These are phyloP conservation scores for Debaryomyces hansenii DNA, from an alignment of 805 yeast species.

Conservation along the genomic window DNA sequence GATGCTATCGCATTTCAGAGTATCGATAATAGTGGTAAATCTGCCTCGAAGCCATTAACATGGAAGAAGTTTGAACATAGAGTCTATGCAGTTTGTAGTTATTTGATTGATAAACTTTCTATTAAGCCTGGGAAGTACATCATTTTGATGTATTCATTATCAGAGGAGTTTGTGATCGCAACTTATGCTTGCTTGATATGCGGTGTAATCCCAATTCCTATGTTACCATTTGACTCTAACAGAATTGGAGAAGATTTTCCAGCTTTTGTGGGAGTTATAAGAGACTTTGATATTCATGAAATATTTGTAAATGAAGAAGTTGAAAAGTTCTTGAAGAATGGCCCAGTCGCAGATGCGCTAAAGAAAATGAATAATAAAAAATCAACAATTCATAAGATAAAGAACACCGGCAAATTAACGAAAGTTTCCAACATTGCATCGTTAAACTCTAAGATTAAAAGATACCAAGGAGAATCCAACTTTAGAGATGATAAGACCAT, in stretches of 20 bases:
- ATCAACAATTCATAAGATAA: conserved; percentile 48
- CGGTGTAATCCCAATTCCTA: conserved; percentile 76
- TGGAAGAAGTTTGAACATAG: conserved; percentile 84
- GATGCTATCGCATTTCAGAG: conserved; percentile 76
- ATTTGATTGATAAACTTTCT: conserved; percentile 65
- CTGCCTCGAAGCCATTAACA: conserved; percentile 38
- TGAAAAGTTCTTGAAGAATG: conserved; percentile 66
- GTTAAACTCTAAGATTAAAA: conserved; percentile 44
- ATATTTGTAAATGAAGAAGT: conserved; percentile 78
- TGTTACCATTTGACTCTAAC: conserved; percentile 66
- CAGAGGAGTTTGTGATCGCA: conserved; percentile 83
- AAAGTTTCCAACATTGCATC: conserved; percentile 38
- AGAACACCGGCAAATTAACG: conserved; percentile 65
- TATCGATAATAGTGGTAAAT: conserved; percentile 35
- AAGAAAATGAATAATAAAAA: conserved; percentile 44
- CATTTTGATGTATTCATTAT: conserved; percentile 78
- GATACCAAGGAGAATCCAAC: conserved; percentile 40
- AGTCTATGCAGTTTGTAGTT: conserved; percentile 71
- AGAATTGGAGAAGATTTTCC: conserved; percentile 73
- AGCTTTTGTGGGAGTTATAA: conserved; percentile 62
- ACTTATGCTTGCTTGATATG: conserved; percentile 82
- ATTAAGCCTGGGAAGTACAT: conserved; percentile 71
- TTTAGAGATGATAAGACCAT: conserved; percentile 43
- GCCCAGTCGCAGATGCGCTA: conserved; percentile 59
- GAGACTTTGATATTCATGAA: conserved; percentile 68